These are phyloP conservation scores for Exophiala spinifera DNA, from an alignment of 2,329 filamentous ascomycete genomes.

Conservation along the genomic window DNA sequence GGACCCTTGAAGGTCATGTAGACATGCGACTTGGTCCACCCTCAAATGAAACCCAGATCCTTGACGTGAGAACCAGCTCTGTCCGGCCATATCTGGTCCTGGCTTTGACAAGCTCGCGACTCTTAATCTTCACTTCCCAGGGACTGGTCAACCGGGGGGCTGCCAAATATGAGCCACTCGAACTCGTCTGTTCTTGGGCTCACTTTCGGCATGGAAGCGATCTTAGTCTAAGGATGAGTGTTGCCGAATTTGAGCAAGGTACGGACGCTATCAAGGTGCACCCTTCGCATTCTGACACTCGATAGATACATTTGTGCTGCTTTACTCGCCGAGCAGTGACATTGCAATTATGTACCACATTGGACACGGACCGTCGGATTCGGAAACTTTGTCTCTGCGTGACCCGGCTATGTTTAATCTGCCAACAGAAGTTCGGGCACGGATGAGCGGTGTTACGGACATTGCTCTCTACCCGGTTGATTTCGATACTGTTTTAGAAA, in stretches of 20 bases:
- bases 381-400: constrained; percentile 4
- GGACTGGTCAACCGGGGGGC: constrained; percentile 28
- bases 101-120: constrained; percentile 52
- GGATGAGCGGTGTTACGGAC: constrained; percentile 2
- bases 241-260: constrained; percentile 36
- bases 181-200: constrained; percentile 45
- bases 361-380: background rate
- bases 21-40: constrained; percentile 38
- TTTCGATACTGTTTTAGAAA: background rate
- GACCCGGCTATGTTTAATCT: constrained; percentile 18
- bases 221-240: constrained; percentile 45
- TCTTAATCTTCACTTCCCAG: constrained; percentile 43
- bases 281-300: background rate
- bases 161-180: constrained; percentile 32
- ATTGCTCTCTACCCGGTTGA: constrained; percentile 9
- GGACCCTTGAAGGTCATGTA: constrained; percentile 29
- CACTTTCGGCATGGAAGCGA: constrained; percentile 57
- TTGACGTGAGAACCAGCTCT: constrained; percentile 50
- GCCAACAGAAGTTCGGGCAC: constrained; percentile 6
- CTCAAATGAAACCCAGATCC: constrained; percentile 50
- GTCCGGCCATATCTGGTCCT: constrained; percentile 45
- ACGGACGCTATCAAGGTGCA: constrained; percentile 16
- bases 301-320: constrained; percentile 37
- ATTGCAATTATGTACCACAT: constrained; percentile 37
- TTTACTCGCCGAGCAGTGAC: constrained; percentile 41